Evolutionary conservation across 352 stramenopile species (phyloP).

Genomic region (Lagenidium giganteum): DNA sequence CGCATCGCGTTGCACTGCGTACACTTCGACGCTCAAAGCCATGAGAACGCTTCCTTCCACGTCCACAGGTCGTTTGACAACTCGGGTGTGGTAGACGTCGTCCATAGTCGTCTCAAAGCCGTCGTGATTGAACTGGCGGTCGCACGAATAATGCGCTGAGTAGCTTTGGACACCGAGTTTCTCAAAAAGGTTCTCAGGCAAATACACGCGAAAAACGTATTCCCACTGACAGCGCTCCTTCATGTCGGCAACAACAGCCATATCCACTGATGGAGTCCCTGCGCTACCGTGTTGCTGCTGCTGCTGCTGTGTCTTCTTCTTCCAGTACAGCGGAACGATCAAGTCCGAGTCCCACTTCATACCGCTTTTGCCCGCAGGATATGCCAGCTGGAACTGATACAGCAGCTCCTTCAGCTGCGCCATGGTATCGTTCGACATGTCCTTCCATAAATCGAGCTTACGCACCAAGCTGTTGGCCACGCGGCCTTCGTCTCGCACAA

Average conservation of each 20-base stretch:
- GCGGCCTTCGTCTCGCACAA: conserved; percentile 2
- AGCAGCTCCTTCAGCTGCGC: conserved; percentile 8
- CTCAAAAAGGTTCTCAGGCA: conserved; percentile 4
- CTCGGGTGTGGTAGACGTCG: no score
- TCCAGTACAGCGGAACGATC: conserved; percentile 13
- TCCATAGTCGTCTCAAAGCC: conserved; percentile 3
- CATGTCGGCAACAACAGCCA: no score
- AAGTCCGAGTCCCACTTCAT: conserved; percentile 7
- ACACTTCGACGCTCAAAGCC: conserved; percentile 1
- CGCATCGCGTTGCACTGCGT: background rate
- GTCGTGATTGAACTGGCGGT: background rate
- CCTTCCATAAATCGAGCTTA: conserved; percentile 3
- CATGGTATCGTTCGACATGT: background rate
- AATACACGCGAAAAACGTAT: conserved; percentile 1
- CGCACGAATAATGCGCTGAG: conserved; percentile 2
- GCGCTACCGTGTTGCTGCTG: background rate
- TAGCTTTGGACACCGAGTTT: conserved; percentile 7
- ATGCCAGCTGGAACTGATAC: conserved; percentile 13
- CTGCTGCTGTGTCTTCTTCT: background rate
- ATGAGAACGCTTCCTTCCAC: background rate
- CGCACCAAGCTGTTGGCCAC: conserved; percentile 1
- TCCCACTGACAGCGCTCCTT: conserved; percentile 7
- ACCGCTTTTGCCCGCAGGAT: background rate
- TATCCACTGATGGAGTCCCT: no score
- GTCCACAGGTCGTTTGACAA: no score